phyloP scores from a whole-genome alignment of 1,139 yeast genomes.

The Saccharomyces pastorianus region DNA sequence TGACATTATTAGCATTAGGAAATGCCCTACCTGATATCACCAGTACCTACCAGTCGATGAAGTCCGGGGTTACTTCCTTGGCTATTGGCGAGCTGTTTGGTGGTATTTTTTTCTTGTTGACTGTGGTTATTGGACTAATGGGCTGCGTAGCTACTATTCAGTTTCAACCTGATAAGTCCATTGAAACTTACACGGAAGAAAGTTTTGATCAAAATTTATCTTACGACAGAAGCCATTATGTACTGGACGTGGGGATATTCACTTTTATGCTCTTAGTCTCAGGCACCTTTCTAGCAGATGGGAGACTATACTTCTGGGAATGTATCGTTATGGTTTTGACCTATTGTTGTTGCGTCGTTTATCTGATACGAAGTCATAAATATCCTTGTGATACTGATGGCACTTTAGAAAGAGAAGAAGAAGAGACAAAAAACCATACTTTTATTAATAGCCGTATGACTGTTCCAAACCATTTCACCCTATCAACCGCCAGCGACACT shows the following conservation, averaged over 20 bases:
- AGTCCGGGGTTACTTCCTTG: conserved; percentile 55
- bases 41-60: conserved; percentile 75
- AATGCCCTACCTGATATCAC: conserved; percentile 89
- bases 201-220: neutral
- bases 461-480: neutral
- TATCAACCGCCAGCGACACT: neutral
- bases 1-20: conserved; percentile 82
- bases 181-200: neutral
- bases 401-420: neutral
- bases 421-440: neutral
- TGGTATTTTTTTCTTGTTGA: conserved; percentile 37
- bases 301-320: conserved; percentile 20
- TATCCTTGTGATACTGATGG: conserved; percentile 4
- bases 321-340: conserved; percentile 19
- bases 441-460: neutral
- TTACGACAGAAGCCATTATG: conserved; percentile 19
- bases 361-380: conserved; percentile 6
- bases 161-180: conserved; percentile 7
- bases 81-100: conserved; percentile 88
- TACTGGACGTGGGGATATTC: conserved; percentile 22
- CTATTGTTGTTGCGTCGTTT: conserved; percentile 15
- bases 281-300: conserved; percentile 18
- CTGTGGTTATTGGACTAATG: conserved; percentile 27
- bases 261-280: conserved; percentile 14
- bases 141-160: conserved; percentile 18